A percentile compares a stretch with the other conserved stretches of the same genome.
Conservation (phyloP, 1,139 yeast genomes). For the Pneumocystis wakefieldiae region DNA sequence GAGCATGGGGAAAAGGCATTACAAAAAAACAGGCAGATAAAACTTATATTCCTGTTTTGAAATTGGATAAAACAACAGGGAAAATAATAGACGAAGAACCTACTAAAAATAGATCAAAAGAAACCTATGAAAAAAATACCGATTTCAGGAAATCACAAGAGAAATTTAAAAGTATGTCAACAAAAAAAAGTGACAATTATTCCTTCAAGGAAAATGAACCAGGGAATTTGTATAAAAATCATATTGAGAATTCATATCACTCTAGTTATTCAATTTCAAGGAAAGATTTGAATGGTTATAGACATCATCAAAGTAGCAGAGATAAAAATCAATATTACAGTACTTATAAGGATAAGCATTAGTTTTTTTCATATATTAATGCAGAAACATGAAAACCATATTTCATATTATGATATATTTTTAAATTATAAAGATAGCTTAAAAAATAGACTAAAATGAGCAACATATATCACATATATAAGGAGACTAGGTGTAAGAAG, state of each 20-base stretch:
- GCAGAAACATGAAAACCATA: not conserved
- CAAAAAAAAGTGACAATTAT: not conserved
- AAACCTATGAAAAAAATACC: not conserved
- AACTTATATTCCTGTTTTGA: not conserved
- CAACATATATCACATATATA: not conserved
- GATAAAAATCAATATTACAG: not conserved
- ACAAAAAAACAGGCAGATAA: constrained; percentile 3
- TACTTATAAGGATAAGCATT: not conserved
- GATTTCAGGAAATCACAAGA: not conserved
- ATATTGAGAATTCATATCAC: not conserved
- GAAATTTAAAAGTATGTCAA: not conserved
- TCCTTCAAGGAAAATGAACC: not conserved
- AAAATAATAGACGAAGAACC: not conserved
- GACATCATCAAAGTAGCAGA: not conserved
- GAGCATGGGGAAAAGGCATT: constrained; percentile 11
- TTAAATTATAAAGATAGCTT: not conserved
- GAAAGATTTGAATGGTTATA: not conserved
- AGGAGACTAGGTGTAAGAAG: not conserved
- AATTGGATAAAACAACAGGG: not conserved
- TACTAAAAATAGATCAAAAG: not conserved
- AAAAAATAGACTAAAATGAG: not conserved
- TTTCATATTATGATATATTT: not conserved
- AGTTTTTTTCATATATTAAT: not conserved
- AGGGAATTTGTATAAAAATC: not conserved
- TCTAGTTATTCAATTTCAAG: not conserved